These are phyloP conservation scores for Candida pini DNA, from an alignment of 805 yeast species.

Conservation along the genomic window DNA sequence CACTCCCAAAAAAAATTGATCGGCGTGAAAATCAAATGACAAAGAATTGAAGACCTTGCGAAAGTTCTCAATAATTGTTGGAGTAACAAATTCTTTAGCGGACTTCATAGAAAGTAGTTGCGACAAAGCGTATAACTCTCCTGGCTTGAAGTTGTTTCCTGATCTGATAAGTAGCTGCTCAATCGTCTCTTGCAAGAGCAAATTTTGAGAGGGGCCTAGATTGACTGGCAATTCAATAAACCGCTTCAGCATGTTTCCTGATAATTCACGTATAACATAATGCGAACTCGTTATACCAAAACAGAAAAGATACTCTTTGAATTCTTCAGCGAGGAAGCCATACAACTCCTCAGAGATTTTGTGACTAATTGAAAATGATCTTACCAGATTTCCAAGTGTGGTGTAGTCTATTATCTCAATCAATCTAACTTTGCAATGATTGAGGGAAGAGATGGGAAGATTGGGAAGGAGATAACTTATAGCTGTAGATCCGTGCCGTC, in stretches of 20 bases:
- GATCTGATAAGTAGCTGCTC: no score
- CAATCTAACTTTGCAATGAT: constrained; percentile 39
- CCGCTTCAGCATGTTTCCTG: constrained; percentile 32
- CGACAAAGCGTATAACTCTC: no score
- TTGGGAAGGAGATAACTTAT: no score
- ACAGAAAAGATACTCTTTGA: constrained; percentile 28
- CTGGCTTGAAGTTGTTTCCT: no score
- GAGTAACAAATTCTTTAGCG: no score
- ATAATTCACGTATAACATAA: constrained; percentile 36
- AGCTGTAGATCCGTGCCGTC: constrained; percentile 55
- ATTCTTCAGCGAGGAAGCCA: constrained; percentile 16
- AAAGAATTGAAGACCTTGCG: constrained; percentile 6
- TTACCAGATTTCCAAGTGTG: constrained; percentile 36
- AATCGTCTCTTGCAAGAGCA: no score
- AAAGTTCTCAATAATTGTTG: no score
- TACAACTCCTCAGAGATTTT: constrained; percentile 8
- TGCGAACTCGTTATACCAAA: constrained; percentile 34
- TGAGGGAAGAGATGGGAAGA: no score
- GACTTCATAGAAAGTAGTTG: no score
- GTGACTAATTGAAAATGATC: constrained; percentile 30
- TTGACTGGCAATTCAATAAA: constrained; percentile 8
- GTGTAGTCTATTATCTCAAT: constrained; percentile 57
- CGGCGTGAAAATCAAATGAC: constrained; percentile 30
- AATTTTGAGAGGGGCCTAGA: no score
- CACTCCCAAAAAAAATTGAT: constrained; percentile 32